These are phyloP conservation scores for Penicillium fimorum DNA, from an alignment of 495 filamentous ascomycete species.

Conservation along the genomic window DNA sequence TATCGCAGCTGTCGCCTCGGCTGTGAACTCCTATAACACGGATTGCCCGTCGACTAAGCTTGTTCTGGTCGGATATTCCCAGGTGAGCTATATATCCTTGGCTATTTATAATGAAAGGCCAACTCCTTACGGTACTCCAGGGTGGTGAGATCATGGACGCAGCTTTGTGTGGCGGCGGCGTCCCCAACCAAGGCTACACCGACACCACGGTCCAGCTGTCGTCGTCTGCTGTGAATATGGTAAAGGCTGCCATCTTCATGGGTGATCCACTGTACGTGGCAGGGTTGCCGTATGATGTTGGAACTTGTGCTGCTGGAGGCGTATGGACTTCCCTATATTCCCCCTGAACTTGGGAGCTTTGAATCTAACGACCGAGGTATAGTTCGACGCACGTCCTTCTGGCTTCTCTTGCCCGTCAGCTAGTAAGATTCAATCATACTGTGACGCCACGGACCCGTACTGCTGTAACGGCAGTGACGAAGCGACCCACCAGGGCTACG, in stretches of 20 bases:
- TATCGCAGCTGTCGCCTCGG: slow-evolving; percentile 51
- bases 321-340: slow-evolving; percentile 42
- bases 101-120: not conserved
- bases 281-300: slow-evolving; percentile 60
- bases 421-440: slow-evolving; percentile 58
- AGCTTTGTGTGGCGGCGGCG: slow-evolving; percentile 60
- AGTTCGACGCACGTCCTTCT: slow-evolving; percentile 56
- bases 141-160: slow-evolving; percentile 65
- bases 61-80: slow-evolving; percentile 61
- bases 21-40: slow-evolving; percentile 53
- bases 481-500: slow-evolving; percentile 58
- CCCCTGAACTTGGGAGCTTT: not conserved
- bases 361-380: slow-evolving; percentile 4
- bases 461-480: slow-evolving; percentile 62
- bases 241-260: slow-evolving; percentile 64
- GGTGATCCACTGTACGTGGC: slow-evolving; percentile 55
- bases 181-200: slow-evolving; percentile 48
- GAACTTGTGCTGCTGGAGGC: slow-evolving; percentile 53
- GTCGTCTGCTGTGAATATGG: slow-evolving; percentile 44
- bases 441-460: slow-evolving; percentile 60
- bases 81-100: slow-evolving; percentile 32
- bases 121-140: slow-evolving; percentile 25
- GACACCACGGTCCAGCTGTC: slow-evolving; percentile 48
- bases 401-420: slow-evolving; percentile 55
- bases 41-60: slow-evolving; percentile 57